Evolutionary conservation across 306 rosid species (phyloP).

Genomic region (Castanea sativa): DNA sequence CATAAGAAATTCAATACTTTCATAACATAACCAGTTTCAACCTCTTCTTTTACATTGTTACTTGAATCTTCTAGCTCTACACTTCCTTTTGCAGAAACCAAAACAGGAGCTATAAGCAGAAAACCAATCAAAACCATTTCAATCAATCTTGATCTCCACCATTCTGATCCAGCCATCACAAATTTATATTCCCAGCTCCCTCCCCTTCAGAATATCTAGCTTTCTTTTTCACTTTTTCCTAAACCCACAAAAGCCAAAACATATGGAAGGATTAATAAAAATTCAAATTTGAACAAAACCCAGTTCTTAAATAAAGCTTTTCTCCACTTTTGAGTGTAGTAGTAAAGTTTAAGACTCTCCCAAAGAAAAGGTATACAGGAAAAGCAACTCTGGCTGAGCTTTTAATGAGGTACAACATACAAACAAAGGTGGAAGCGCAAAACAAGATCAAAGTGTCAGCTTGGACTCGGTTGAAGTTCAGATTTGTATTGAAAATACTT

Average conservation of each 20-base stretch:
- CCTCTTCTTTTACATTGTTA: constrained; percentile 26
- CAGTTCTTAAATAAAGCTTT: neutral
- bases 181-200: neutral
- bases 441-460: too few relatives aligned
- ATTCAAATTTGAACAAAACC: neutral
- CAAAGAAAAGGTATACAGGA: too few relatives aligned
- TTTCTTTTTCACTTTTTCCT: neutral
- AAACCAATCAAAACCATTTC: constrained; percentile 41
- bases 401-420: too few relatives aligned
- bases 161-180: constrained; percentile 21
- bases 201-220: neutral
- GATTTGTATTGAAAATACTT: too few relatives aligned
- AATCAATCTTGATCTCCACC: constrained; percentile 37
- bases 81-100: constrained; percentile 60
- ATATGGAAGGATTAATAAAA: neutral
- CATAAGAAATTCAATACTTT: constrained; percentile 56
- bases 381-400: too few relatives aligned
- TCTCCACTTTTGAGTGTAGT: neutral
- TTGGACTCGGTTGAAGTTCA: too few relatives aligned
- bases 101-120: constrained; percentile 25
- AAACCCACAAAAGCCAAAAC: neutral
- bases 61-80: constrained; percentile 32
- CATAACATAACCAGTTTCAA: constrained; percentile 26
- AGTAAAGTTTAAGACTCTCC: too few relatives aligned
- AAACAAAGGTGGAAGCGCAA: too few relatives aligned